Evolutionary conservation across 768 basidiomycete species (phyloP), one percentile per base, ranked within the genome.

Genomic region (Exsudoporus frostii): DNA sequence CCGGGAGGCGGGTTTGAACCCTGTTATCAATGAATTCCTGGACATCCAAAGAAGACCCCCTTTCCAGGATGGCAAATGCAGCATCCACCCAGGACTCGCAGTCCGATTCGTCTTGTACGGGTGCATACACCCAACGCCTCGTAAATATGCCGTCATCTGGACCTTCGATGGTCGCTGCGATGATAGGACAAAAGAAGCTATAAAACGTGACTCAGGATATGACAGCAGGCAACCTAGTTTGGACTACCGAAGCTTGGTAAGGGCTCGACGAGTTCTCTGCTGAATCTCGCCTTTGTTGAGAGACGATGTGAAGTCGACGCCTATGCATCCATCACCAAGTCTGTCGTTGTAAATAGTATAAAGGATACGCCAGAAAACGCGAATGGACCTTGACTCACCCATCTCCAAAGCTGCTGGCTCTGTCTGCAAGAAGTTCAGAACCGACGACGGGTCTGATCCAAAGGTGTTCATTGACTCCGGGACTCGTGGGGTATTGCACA

Each of bases 131-230:
- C 59, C 59, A 61, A 14, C 14, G 40, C 48, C 39, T 41, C 2
- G 48, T 33, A 15, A 34, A 25, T 19, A 8, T 10, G 11, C 40
- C 40, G 5, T 55, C 37, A 13, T 34, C 24, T 14, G 33, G 30
- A 30, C 48, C 57, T 20, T 39, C 53, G 7, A 60, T 41, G 14
- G 20, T 38, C 11, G 57, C 34, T 14, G 58, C 58, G 1, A 60
- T 55, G 17, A 60, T 45, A 4, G 58, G 58, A 36, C 45, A 58
- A 27, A 33, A 7, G 38, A 51, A 60, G 24, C 58, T 60, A 36
- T 7, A 40, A 27, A 48, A 1, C 6, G 15, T 2, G n/a, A 24
- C 17, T 58, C 32, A 44, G 32, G 4, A 19, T 10, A n/a, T 5
- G 29, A 17, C 1, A 22, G 20, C 22, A 1, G 32, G 14, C 22